phyloP scores from a whole-genome alignment of 306 rosid species.

The Mimosa pudica region DNA sequence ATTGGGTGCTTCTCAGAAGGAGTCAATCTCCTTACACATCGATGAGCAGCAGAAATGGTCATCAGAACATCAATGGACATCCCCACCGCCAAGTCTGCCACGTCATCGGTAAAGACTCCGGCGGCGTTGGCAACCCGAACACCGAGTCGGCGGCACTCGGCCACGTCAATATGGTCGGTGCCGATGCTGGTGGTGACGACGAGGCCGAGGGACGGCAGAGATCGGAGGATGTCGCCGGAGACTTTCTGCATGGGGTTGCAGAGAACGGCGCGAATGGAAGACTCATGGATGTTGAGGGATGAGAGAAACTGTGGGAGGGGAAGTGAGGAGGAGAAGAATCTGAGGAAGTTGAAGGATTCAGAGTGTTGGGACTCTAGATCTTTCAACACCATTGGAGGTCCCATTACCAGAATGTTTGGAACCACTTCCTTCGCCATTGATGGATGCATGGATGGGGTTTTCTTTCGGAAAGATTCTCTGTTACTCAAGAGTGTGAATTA shows the following conservation, averaged over 20 bases:
- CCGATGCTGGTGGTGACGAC: slow-evolving; percentile 41
- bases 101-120: slow-evolving; percentile 35
- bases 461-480: no score
- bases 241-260: slow-evolving; percentile 24
- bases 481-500: no score
- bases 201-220: slow-evolving; percentile 44
- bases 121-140: slow-evolving; percentile 34
- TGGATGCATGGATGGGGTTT: neutral
- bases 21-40: slow-evolving; percentile 31
- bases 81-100: slow-evolving; percentile 50
- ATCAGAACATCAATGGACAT: slow-evolving; percentile 45
- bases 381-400: slow-evolving; percentile 29
- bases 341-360: slow-evolving; percentile 36
- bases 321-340: slow-evolving; percentile 38
- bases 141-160: slow-evolving; percentile 47
- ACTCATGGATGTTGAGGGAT: slow-evolving; percentile 15
- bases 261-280: slow-evolving; percentile 38
- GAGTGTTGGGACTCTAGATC: slow-evolving; percentile 2
- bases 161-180: slow-evolving; percentile 49
- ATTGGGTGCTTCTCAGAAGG: slow-evolving; percentile 3
- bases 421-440: slow-evolving; percentile 6
- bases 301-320: slow-evolving; percentile 40
- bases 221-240: slow-evolving; percentile 31
- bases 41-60: slow-evolving; percentile 44
- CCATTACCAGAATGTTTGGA: slow-evolving; percentile 33